Conservation (phyloP, 1,284 basidiomycete species). For the Malassezia furfur region DNA sequence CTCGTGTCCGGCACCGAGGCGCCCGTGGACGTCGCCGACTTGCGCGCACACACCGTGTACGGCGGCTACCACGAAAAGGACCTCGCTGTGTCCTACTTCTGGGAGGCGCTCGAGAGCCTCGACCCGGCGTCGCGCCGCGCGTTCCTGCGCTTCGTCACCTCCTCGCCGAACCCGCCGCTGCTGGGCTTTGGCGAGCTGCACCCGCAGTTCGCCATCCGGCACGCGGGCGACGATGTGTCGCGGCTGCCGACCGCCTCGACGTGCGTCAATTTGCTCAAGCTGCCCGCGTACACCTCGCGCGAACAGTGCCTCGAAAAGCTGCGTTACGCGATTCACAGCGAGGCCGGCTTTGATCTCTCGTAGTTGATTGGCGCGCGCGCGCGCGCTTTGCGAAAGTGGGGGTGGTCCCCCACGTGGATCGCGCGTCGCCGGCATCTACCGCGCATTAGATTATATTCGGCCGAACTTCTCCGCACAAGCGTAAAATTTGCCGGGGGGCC, state of each 20-base stretch:
- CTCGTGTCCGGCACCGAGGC: conserved; percentile 40
- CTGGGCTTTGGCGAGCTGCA: conserved; percentile 42
- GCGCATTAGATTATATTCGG: neutral
- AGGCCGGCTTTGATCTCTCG: conserved; percentile 45
- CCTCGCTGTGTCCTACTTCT: conserved; percentile 39
- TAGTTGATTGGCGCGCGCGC: conserved; percentile 6
- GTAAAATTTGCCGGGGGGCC: too few species aligned
- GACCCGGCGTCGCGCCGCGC: conserved; percentile 30
- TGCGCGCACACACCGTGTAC: conserved; percentile 36
- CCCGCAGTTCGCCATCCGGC: conserved; percentile 40
- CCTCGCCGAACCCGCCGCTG: conserved; percentile 43
- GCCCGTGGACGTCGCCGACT: conserved; percentile 39
- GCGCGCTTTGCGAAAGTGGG: too few species aligned
- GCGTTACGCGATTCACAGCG: conserved; percentile 38
- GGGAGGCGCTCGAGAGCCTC: conserved; percentile 34
- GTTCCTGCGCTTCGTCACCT: conserved; percentile 44
- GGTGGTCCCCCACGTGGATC: too few species aligned
- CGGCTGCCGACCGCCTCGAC: conserved; percentile 45
- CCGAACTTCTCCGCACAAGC: neutral
- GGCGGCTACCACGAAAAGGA: conserved; percentile 44
- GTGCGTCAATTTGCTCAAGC: conserved; percentile 46
- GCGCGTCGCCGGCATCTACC: too few species aligned
- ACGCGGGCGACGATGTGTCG: conserved; percentile 32
- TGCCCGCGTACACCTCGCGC: conserved; percentile 34
- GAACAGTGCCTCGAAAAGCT: conserved; percentile 37